phyloP scores from a whole-genome alignment of 192 early-diverging fungal species.

The Gamsiella multidivaricata region DNA sequence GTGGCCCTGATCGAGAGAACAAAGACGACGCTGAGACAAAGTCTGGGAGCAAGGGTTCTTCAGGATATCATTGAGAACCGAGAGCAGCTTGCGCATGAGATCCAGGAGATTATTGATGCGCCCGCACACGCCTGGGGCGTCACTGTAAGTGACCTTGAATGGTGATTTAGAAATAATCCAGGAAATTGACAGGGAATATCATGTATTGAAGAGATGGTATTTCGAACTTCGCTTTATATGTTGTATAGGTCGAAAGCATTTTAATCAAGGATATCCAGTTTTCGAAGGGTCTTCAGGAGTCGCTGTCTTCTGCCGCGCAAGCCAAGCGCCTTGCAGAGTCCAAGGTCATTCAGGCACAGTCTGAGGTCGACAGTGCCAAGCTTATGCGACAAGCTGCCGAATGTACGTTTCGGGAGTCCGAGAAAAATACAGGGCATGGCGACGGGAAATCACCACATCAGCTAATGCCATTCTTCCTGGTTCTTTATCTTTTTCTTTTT shows the following conservation, averaged over 20 bases:
- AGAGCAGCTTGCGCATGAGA: constrained; percentile 85
- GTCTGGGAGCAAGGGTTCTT: constrained; percentile 81
- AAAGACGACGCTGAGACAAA: constrained; percentile 89
- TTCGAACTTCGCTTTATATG: background rate
- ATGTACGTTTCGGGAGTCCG: constrained; percentile 56
- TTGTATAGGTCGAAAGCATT: constrained; percentile 73
- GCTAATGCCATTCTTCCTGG: background rate
- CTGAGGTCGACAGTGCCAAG: constrained; percentile 89
- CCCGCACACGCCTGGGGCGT: constrained; percentile 87
- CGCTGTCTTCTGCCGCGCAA: constrained; percentile 88
- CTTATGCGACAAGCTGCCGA: constrained; percentile 94
- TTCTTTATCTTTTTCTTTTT: background rate
- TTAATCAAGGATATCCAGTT: constrained; percentile 90
- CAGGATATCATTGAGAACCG: constrained; percentile 94
- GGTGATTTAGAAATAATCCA: background rate
- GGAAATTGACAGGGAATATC: too few species aligned
- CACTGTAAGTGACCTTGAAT: constrained; percentile 50
- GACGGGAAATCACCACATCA: too few species aligned
- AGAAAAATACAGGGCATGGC: too few species aligned
- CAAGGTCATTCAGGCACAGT: constrained; percentile 90
- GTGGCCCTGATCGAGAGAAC: constrained; percentile 86
- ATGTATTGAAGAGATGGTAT: too few species aligned
- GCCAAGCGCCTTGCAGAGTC: constrained; percentile 88
- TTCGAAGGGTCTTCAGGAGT: constrained; percentile 79
- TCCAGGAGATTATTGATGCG: constrained; percentile 83